A percentile compares a stretch with the other conserved stretches of the same genome.
Conservation (phyloP, 768 basidiomycete genomes). For the Tulasnella sp. region DNA sequence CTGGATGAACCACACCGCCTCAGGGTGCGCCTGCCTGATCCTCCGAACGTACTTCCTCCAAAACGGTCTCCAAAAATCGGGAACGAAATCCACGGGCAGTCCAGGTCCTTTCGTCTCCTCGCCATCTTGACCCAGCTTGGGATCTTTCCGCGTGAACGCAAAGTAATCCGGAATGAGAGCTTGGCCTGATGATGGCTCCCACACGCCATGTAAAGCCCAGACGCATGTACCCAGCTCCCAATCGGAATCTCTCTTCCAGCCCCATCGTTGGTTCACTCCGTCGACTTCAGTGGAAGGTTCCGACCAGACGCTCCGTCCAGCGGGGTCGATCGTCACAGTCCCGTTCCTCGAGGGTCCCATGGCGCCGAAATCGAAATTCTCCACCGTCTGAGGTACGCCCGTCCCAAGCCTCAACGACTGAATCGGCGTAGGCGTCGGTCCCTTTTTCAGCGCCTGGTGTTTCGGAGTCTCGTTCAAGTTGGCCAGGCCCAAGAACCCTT, state of each 20-base stretch:
- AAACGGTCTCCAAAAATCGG: conserved; percentile 75
- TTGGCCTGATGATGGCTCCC: conserved; percentile 63
- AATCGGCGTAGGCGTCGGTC: conserved; percentile 75
- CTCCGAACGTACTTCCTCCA: conserved; percentile 48
- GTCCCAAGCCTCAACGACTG: conserved; percentile 82
- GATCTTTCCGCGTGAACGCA: conserved; percentile 35
- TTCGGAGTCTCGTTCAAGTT: conserved; percentile 60
- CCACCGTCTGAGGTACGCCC: conserved; percentile 74
- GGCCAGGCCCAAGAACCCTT: conserved; percentile 66
- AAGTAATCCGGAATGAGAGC: conserved; percentile 75
- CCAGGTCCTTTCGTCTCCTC: conserved; percentile 25
- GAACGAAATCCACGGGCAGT: conserved; percentile 51
- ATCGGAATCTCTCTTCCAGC: conserved; percentile 64
- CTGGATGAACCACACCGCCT: conserved; percentile 83
- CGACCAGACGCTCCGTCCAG: conserved; percentile 72
- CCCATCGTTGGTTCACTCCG: conserved; percentile 62
- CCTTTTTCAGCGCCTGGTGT: conserved; percentile 73
- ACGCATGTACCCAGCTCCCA: conserved; percentile 75
- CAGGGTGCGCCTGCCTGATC: conserved; percentile 62
- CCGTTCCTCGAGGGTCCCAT: conserved; percentile 73
- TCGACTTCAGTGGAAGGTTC: conserved; percentile 40
- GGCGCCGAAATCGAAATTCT: conserved; percentile 70
- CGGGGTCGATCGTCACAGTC: conserved; percentile 73
- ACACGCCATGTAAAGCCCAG: conserved; percentile 86
- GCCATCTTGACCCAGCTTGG: conserved; percentile 28